Evolutionary conservation across 2,329 filamentous ascomycete species (phyloP).

Genomic region (Fusarium oligoseptatum): DNA sequence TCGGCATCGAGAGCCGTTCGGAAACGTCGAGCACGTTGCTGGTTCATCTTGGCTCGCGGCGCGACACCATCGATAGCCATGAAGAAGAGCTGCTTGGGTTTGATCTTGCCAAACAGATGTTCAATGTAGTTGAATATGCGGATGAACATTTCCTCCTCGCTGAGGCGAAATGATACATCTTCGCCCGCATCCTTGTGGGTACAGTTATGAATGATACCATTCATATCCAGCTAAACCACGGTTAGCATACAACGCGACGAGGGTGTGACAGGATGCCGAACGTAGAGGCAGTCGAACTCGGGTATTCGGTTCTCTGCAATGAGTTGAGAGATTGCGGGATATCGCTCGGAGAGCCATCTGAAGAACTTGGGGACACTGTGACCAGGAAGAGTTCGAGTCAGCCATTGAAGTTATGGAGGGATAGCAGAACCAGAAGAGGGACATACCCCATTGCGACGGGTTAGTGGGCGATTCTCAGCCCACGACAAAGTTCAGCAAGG

Average conservation of each 20-base stretch:
- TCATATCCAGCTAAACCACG: conserved; percentile 83
- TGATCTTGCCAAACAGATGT: conserved; percentile 98
- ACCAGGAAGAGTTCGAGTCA: conserved; percentile 31
- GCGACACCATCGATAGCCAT: conserved; percentile 99
- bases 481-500: conserved; percentile 28
- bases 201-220: conserved; percentile 99
- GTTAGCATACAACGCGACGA: conserved; percentile 39
- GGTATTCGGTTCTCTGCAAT: conserved; percentile 99
- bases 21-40: conserved; percentile 95
- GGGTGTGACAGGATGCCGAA: conserved; percentile 54
- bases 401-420: conserved; percentile 8
- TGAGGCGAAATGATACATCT: conserved; percentile 90
- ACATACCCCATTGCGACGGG: conserved; percentile 49
- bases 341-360: conserved; percentile 99
- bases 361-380: conserved; percentile 87
- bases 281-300: conserved; percentile 97
- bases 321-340: conserved; percentile 97
- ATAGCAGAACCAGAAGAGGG: background rate
- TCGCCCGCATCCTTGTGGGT: conserved; percentile 94
- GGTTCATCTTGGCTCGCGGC: conserved; percentile 99
- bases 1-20: conserved; percentile 94
- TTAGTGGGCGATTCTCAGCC: conserved; percentile 39
- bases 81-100: conserved; percentile 98
- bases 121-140: conserved; percentile 99
- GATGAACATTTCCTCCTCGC: conserved; percentile 99